Base-by-base conservation (phyloP, 495 filamentous ascomycete genomes). In the Penicillium roqueforti region DNA sequence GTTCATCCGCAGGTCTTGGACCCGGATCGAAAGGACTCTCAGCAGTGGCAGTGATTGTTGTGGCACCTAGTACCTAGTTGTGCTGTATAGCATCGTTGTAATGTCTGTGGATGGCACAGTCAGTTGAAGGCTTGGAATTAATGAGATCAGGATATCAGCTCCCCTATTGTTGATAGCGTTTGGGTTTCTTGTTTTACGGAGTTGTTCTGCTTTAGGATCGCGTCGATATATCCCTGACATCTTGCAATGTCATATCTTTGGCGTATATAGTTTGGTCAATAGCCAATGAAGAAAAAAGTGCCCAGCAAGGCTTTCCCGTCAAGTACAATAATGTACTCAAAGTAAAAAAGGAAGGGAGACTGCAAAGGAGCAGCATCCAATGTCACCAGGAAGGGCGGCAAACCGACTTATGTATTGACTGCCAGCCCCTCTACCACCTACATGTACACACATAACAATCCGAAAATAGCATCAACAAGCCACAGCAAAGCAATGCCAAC, bases 181-280 rank as follows among this genome's bases (percentile, higher is more conserved):
- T 22, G 40, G 26, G 36, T 41, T 47, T 25, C 26, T 31, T 50
- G 39, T 23, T 51, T 53, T 22, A 29, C 20, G 23, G 32, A 26
- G 19, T 34, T 32, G 2, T 31, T 28, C 26, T 16, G 6, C 38
- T 28, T 32, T 25, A 40, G 8, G 8, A 11, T 29, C 14, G n/a
- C 26, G 13, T 3, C 38, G 13, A 53, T 53, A 57, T 57, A 57
- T 53, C 55, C 53, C 54, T 42, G 22, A 41, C 47, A 52, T 52
- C 40, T 52, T 40, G 46, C 25, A 20, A 43, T 52, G 49, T 52
- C 39, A 36, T 52, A 28, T 43, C 26, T 36, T 49, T 39, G 36
- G 29, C 29, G 23, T 49, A 39, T 39, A 36, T 32, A 36, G 34
- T 50, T 39, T 49, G 20, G 26, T 36, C 45, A 47, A 29, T 36